Conservation (phyloP, 192 early-diverging fungal species). For the Oehlia diaphana region DNA sequence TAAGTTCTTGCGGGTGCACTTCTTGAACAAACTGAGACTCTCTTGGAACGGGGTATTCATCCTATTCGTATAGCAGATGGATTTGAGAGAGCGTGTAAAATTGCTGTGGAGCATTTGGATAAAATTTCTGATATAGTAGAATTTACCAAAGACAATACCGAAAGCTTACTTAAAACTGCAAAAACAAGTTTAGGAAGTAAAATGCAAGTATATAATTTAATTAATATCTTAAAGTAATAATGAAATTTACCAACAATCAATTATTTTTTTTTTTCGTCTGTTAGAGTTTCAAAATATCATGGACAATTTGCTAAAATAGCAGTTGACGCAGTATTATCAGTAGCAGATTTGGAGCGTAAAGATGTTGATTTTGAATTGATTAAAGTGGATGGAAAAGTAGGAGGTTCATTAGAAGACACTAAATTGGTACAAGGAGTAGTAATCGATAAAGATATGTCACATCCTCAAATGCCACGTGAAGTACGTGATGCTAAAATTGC, state of each 20-base stretch:
- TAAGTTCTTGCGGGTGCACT: constrained; percentile 95
- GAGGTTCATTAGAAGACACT: constrained; percentile 94
- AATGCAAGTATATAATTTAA: constrained; percentile 65
- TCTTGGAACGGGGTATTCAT: constrained; percentile 96
- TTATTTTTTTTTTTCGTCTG: background rate
- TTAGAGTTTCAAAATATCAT: constrained; percentile 96
- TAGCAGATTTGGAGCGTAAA: constrained; percentile 97
- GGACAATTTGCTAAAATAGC: constrained; percentile 98
- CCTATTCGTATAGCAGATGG: constrained; percentile 99
- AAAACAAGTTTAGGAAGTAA: constrained; percentile 98
- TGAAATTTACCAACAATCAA: background rate
- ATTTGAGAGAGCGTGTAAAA: constrained; percentile 93
- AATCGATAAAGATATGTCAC: constrained; percentile 99
- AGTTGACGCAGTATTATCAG: constrained; percentile 95
- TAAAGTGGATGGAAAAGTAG: constrained; percentile 99
- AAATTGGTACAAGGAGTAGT: constrained; percentile 95
- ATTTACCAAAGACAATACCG: constrained; percentile 77
- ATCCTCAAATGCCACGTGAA: constrained; percentile 99
- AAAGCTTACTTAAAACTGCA: constrained; percentile 89
- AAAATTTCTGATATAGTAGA: constrained; percentile 88
- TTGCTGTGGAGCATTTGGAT: constrained; percentile 92
- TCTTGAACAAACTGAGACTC: constrained; percentile 93
- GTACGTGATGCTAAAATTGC: constrained; percentile 95
- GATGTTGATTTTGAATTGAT: constrained; percentile 99
- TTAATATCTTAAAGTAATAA: background rate